Conservation (phyloP, 768 basidiomycete genomes). For the Lenzites betulinus region DNA sequence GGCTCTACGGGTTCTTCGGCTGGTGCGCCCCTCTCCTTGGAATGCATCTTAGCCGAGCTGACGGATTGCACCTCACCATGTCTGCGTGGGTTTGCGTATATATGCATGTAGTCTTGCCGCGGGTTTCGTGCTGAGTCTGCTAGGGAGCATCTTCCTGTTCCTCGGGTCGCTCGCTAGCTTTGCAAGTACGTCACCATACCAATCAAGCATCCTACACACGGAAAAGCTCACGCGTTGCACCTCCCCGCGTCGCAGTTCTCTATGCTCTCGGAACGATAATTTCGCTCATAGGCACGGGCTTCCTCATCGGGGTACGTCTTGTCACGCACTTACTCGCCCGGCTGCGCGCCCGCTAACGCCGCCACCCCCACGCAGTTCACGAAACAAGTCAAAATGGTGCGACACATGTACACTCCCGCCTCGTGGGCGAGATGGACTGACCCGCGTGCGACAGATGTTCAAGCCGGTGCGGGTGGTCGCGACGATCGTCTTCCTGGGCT, state of each 20-base stretch:
- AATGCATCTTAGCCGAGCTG: neutral
- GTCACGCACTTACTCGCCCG: neutral
- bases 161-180: slow-evolving; percentile 69
- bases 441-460: slow-evolving; percentile 70
- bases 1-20: slow-evolving; percentile 83
- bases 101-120: slow-evolving; percentile 54
- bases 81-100: neutral
- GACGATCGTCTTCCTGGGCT: slow-evolving; percentile 72
- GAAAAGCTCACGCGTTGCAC: neutral
- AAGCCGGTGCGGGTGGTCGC: slow-evolving; percentile 88
- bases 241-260: slow-evolving; percentile 51
- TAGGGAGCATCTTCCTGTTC: slow-evolving; percentile 80
- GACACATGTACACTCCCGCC: too few species aligned
- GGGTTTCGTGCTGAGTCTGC: slow-evolving; percentile 78
- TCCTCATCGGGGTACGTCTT: slow-evolving; percentile 79
- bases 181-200: slow-evolving; percentile 56
- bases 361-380: slow-evolving; percentile 51
- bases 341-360: neutral
- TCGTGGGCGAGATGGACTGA: neutral
- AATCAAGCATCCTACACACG: neutral
- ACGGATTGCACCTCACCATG: neutral
- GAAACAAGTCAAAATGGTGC: slow-evolving; percentile 80
- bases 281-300: slow-evolving; percentile 85
- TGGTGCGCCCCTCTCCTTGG: slow-evolving; percentile 55
- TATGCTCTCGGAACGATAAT: slow-evolving; percentile 83